Evolutionary conservation across 345 rosid species (phyloP), one percentile per base, ranked within the genome.

Genomic region (Sisymbrium altissimum): DNA sequence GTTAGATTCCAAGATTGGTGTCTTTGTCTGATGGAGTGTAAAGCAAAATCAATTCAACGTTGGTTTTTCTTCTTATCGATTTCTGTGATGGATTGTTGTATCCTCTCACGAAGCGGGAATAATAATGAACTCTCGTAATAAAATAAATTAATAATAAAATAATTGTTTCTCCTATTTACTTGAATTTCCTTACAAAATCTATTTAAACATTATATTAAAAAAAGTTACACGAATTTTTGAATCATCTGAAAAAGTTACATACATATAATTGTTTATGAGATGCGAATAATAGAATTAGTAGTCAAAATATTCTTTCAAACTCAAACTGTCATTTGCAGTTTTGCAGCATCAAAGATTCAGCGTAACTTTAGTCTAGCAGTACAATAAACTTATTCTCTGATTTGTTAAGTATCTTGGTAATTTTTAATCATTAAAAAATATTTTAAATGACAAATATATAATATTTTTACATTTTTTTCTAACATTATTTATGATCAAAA

Each of bases 31-130:
- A 67, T 1, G 33, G 38, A 39, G 14, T 10, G 18, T 12, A n/a
- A 52, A 48, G 25, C 23, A 45, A 67, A 59, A 74, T n/a, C 73
- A 74, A 74, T 60, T 21, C 13, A 43, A 60, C 29, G 73, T 66
- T 74, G 69, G 52, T 60, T 71, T 59, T 71, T 23, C 11, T 45
- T 12, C 6, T 10, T 11, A 21, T 49, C 6, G 14, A 49, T 11
- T 6, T 4, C 30, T 10, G 55, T 49, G 29, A 49, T 49, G 55
- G 30, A 4, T 12, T 19, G 12, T 1, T 46, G 52, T 49, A 9
- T 49, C 14, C 3, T 21, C 29, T n/a, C n/a, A 19, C 54, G 14
- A 49, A 12, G 29, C 13, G 29, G 54, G 27, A 49, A 49, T 19
- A 49, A 41, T 13, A 5, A 41, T n/a, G n/a, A n/a, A 6, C 36